phyloP scores from a whole-genome alignment of 176 grass and related monocot species.

The Eragrostis curvula region DNA sequence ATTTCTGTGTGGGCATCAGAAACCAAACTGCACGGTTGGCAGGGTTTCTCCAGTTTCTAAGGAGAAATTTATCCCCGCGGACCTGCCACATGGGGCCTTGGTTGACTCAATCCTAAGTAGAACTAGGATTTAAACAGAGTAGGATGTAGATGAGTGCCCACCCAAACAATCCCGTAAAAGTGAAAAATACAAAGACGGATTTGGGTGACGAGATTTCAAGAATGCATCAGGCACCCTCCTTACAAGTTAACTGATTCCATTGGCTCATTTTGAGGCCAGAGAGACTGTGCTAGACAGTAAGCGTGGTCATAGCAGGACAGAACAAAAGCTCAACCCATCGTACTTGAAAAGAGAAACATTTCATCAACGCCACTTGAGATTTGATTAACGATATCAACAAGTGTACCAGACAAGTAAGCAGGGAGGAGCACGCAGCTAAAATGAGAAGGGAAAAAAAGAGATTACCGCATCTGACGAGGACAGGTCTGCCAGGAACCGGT shows the following conservation, averaged over 20 bases:
- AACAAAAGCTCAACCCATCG: neutral
- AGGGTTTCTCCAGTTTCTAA: neutral
- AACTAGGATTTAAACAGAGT: neutral
- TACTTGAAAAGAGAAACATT: neutral
- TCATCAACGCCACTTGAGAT: neutral
- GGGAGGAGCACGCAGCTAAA: too few species aligned
- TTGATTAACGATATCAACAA: neutral
- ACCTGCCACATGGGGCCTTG: neutral
- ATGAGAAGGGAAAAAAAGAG: neutral
- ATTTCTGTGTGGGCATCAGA: neutral
- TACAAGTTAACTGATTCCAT: neutral
- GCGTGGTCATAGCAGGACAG: neutral
- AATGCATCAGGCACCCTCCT: neutral
- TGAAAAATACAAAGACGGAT: neutral
- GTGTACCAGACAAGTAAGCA: too few species aligned
- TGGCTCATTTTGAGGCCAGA: neutral
- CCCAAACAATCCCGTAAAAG: neutral
- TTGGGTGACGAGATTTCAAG: neutral
- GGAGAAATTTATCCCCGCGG: neutral
- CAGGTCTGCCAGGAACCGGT: neutral
- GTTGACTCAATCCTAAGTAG: neutral
- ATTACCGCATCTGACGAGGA: neutral
- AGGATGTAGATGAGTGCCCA: neutral
- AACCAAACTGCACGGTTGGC: neutral
- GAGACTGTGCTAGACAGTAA: neutral